A percentile compares a stretch with the other conserved stretches of the same genome.
phyloP scores from a whole-genome alignment of 176 grass and related monocot species.

The Oryza longistaminata region DNA sequence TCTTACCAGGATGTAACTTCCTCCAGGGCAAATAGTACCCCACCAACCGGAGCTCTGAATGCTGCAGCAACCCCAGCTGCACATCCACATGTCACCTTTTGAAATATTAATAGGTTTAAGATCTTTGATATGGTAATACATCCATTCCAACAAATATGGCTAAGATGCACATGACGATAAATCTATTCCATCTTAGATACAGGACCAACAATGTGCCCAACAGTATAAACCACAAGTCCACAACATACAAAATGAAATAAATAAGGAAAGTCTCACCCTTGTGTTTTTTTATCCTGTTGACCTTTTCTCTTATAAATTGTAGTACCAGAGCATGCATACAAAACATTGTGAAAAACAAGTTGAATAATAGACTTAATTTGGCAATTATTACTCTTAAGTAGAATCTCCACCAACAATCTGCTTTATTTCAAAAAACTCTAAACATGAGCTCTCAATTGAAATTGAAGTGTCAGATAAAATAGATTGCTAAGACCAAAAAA shows the following conservation, averaged over 20 bases:
- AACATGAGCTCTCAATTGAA: background rate
- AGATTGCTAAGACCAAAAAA: background rate
- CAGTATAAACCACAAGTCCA: background rate
- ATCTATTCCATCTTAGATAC: slow-evolving; percentile 3
- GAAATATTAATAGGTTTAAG: slow-evolving; percentile 66
- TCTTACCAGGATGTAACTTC: slow-evolving; percentile 97
- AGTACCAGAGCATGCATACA: background rate
- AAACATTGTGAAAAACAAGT: background rate
- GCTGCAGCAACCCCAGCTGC: slow-evolving; percentile 99
- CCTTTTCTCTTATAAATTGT: background rate
- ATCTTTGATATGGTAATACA: slow-evolving; percentile 39
- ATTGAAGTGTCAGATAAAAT: background rate
- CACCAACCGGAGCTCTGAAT: slow-evolving; percentile 98
- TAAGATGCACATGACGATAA: slow-evolving; percentile 13
- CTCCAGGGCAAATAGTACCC: slow-evolving; percentile 91
- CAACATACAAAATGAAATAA: background rate
- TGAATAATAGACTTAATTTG: background rate
- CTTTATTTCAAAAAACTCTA: slow-evolving; percentile 30
- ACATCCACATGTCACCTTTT: slow-evolving; percentile 99
- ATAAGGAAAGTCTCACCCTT: background rate
- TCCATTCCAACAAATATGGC: background rate
- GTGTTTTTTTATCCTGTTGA: background rate
- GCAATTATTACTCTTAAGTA: background rate
- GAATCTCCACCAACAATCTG: background rate
- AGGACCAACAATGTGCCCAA: background rate